A percentile compares a stretch with the other conserved stretches of the same genome.
Conservation (phyloP, 2,329 filamentous ascomycete genomes). For the Pseudopyricularia javanii region DNA sequence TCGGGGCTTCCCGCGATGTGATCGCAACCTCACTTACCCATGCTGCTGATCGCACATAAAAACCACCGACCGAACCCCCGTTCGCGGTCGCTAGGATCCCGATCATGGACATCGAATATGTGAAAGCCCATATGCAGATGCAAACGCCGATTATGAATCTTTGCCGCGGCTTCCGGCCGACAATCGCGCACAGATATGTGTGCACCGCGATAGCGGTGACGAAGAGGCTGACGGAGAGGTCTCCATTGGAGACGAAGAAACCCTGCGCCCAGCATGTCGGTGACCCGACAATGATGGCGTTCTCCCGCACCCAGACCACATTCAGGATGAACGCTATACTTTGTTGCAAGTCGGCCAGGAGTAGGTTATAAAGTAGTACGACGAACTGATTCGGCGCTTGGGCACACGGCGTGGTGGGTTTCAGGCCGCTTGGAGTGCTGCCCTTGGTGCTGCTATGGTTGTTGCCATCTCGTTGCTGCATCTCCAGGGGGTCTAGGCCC, state of each 20-base stretch:
- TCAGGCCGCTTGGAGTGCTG: neutral
- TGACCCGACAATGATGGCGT: constrained; percentile 41
- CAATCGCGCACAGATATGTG: constrained; percentile 45
- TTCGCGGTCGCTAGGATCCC: constrained; percentile 16
- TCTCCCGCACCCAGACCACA: constrained; percentile 39
- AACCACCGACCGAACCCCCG: constrained; percentile 13
- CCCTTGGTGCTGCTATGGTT: neutral
- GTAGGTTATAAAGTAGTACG: constrained; percentile 55
- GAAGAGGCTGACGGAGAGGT: constrained; percentile 54
- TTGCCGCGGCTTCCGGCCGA: constrained; percentile 31
- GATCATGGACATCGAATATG: constrained; percentile 31
- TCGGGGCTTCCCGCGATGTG: neutral
- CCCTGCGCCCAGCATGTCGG: constrained; percentile 50
- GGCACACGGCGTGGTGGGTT: neutral
- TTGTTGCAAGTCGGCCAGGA: constrained; percentile 57
- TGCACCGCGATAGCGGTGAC: constrained; percentile 54
- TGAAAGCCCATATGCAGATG: constrained; percentile 33
- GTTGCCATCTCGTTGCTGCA: neutral
- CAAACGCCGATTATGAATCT: constrained; percentile 29
- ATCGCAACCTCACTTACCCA: constrained; percentile 37
- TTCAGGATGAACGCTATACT: constrained; percentile 52
- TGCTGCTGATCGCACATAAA: constrained; percentile 41
- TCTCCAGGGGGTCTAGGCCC: neutral
- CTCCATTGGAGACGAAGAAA: constrained; percentile 56
- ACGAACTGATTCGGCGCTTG: constrained; percentile 40